Evolutionary conservation across 2,329 filamentous ascomycete species (phyloP), one percentile per base, ranked within the genome.

Genomic region (Aspergillus bombycis): DNA sequence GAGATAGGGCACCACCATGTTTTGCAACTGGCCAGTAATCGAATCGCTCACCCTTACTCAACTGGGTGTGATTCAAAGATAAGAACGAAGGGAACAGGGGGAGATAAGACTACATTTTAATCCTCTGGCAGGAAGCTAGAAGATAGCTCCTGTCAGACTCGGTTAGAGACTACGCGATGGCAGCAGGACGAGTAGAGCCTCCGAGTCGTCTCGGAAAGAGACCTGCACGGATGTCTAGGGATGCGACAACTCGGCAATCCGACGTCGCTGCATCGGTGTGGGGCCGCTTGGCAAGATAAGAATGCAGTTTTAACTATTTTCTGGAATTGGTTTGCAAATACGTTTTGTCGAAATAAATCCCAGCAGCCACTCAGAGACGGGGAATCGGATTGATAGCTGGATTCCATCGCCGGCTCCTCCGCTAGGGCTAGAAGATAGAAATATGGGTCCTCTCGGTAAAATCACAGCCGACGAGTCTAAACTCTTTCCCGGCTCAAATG

Each of bases 1-100:
- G 14, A 70, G 67, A 62, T 62, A 65, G 21, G 59, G 21, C 1
- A 28, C 19, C 46, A 59, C 34, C 32, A 57, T 46, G 32, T 10
- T 34, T n/a, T n/a, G n/a, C n/a, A n/a, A n/a, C n/a, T n/a, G n/a
- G 26, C 50, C 12, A 11, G 50, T 50, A 14, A 53, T 53, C 19
- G 28, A n/a, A 53, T 50, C 45, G 14, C 10, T 14, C n/a, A n/a
- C 50, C 50, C 50, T 53, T 53, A 53, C n/a, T 21, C 50, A 53
- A 26, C 23, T 4, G 12, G 46, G 46, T 28, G 50, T 32, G 26
- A 34, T 34, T 7, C 19, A 32, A 36, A 53, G 50, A 34, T 34
- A 53, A 53, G 50, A 53, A 11, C 1, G 8, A 21, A 21, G 30
- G 30, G 30, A 14, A 32, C 26, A 34, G 19, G 30, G 50, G 19